Conservation (phyloP, 495 filamentous ascomycete genomes). For the Penicillium robsamsonii region DNA sequence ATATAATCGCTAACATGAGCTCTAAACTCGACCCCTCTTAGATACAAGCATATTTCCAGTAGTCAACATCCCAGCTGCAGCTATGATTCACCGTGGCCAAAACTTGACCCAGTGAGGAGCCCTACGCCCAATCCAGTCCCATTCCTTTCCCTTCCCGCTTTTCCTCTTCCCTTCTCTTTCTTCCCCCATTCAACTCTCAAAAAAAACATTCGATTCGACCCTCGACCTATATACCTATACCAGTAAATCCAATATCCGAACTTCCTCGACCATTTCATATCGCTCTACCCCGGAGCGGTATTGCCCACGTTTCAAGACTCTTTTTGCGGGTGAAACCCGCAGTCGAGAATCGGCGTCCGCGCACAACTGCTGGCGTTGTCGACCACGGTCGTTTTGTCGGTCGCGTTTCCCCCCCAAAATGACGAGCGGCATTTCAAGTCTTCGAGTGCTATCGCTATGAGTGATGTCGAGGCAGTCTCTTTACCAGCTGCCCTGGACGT, state of each 20-base stretch:
- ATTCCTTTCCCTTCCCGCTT: slow-evolving; percentile 24
- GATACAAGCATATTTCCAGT: slow-evolving; percentile 3
- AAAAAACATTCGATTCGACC: neutral
- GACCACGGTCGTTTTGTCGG: slow-evolving; percentile 32
- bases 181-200: slow-evolving; percentile 18
- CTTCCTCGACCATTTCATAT: neutral
- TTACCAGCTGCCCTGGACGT: slow-evolving; percentile 46
- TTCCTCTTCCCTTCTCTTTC: slow-evolving; percentile 19
- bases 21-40: neutral
- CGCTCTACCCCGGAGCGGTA: slow-evolving; percentile 11
- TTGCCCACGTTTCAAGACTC: slow-evolving; percentile 17
- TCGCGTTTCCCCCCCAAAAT: slow-evolving; percentile 48
- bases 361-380: slow-evolving; percentile 41
- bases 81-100: slow-evolving; percentile 17
- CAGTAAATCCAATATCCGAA: slow-evolving; percentile 2
- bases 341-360: slow-evolving; percentile 39
- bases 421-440: slow-evolving; percentile 46
- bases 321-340: slow-evolving; percentile 15
- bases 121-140: slow-evolving; percentile 16
- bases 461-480: slow-evolving; percentile 49
- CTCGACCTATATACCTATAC: slow-evolving; percentile 1
- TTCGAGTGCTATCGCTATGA: slow-evolving; percentile 52
- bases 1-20: neutral
- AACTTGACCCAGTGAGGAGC: slow-evolving; percentile 14
- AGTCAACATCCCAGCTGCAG: slow-evolving; percentile 8